These are phyloP conservation scores for Chrysoporthe puriensis DNA, from an alignment of 2,329 filamentous ascomycete species.

Conservation along the genomic window DNA sequence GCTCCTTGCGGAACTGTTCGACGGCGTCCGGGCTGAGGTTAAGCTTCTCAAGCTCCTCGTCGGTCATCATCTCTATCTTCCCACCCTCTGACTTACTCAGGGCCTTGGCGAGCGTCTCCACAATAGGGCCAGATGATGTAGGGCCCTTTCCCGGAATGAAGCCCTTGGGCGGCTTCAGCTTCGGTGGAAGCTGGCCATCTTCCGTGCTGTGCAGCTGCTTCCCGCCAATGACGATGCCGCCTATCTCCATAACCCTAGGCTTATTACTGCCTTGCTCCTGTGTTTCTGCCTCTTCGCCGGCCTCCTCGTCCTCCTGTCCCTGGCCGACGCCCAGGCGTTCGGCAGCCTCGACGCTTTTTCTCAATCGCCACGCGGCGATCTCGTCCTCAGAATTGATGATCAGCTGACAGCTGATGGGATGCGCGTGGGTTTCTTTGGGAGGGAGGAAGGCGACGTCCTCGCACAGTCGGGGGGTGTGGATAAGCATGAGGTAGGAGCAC, in stretches of 20 bases:
- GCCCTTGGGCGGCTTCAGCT: conserved; percentile 50
- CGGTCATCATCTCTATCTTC: conserved; percentile 61
- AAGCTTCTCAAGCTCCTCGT: conserved; percentile 69
- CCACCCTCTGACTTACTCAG: conserved; percentile 62
- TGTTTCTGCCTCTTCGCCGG: conserved; percentile 22
- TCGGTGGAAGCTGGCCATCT: conserved; percentile 51
- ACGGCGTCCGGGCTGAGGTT: conserved; percentile 69
- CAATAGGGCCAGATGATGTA: conserved; percentile 34
- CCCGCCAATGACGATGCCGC: conserved; percentile 58
- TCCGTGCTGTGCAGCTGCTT: conserved; percentile 52
- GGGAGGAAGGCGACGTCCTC: conserved; percentile 85
- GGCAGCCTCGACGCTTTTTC: conserved; percentile 44
- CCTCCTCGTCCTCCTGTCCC: conserved; percentile 28
- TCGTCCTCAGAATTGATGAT: conserved; percentile 62
- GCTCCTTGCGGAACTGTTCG: conserved; percentile 68
- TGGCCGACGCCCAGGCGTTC: conserved; percentile 37
- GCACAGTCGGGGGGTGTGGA: conserved; percentile 87
- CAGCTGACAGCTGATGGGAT: conserved; percentile 75
- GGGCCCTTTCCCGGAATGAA: conserved; percentile 38
- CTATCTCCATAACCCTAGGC: conserved; percentile 47
- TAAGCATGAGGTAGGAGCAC: conserved; percentile 90
- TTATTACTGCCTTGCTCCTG: conserved; percentile 14
- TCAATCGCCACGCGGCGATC: conserved; percentile 45
- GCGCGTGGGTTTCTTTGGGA: conserved; percentile 74
- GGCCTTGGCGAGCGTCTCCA: conserved; percentile 51